A percentile compares a stretch with the other conserved stretches of the same genome.
phyloP scores from a whole-genome alignment of 2,329 filamentous ascomycete genomes.

The Colletotrichum sublineola region DNA sequence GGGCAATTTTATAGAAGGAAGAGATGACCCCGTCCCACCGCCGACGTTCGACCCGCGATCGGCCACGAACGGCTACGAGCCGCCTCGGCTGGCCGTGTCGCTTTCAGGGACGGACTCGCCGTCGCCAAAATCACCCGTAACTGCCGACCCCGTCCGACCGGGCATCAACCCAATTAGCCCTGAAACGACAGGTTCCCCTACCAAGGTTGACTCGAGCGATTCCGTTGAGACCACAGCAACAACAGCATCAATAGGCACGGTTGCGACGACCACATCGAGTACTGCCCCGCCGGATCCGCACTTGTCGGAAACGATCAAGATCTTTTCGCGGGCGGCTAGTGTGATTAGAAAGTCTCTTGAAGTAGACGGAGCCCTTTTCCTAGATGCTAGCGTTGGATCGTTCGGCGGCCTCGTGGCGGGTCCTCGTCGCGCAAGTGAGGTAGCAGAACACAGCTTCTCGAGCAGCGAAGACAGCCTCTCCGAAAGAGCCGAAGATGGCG shows the following conservation, averaged over 20 bases:
- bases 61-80: slow-evolving; percentile 20
- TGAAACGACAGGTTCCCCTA: neutral
- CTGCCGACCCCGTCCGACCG: slow-evolving; percentile 23
- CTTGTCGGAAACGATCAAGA: slow-evolving; percentile 38
- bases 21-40: slow-evolving; percentile 35
- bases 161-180: slow-evolving; percentile 29
- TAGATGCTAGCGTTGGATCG: slow-evolving; percentile 45
- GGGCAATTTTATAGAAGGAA: slow-evolving; percentile 53
- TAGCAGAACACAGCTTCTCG: slow-evolving; percentile 39
- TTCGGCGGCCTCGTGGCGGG: slow-evolving; percentile 48
- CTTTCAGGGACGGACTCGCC: slow-evolving; percentile 8
- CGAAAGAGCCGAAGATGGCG: slow-evolving; percentile 25
- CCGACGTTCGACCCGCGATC: slow-evolving; percentile 18
- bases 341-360: slow-evolving; percentile 58
- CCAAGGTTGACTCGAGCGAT: slow-evolving; percentile 36
- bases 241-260: slow-evolving; percentile 20
- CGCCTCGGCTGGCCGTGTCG: slow-evolving; percentile 3
- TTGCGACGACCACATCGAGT: slow-evolving; percentile 39
- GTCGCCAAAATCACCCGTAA: neutral
- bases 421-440: slow-evolving; percentile 35
- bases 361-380: slow-evolving; percentile 44
- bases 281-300: slow-evolving; percentile 40
- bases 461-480: slow-evolving; percentile 45
- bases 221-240: slow-evolving; percentile 36
- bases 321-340: slow-evolving; percentile 60